Evolutionary conservation across 2,329 filamentous ascomycete genomes (phyloP).

Genomic region (Onygenales sp.): DNA sequence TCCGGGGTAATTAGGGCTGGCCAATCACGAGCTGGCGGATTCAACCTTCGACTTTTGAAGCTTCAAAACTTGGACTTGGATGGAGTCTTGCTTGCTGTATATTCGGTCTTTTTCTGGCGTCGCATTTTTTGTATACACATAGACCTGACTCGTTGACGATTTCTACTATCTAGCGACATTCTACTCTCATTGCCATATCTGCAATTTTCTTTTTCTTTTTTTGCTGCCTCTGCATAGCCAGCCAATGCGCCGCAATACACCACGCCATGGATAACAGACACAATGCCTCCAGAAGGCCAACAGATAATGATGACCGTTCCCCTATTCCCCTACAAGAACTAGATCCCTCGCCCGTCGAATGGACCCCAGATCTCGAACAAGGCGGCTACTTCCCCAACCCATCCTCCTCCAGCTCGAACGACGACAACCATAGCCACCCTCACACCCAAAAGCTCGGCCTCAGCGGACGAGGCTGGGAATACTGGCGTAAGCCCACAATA

Average conservation of each 20-base stretch:
- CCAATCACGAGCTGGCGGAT: neutral
- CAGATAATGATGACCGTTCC: neutral
- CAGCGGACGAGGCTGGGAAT: constrained; percentile 62
- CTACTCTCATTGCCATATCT: too few species aligned
- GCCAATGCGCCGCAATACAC: too few species aligned
- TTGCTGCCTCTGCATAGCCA: too few species aligned
- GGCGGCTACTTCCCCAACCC: constrained; percentile 34
- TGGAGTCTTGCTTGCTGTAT: too few species aligned
- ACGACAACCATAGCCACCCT: constrained; percentile 1
- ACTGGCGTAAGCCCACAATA: constrained; percentile 52
- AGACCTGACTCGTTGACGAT: too few species aligned
- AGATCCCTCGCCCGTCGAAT: constrained; percentile 69
- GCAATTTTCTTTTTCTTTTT: too few species aligned
- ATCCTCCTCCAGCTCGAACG: constrained; percentile 8
- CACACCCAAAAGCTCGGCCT: constrained; percentile 38
- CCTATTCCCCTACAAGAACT: constrained; percentile 55
- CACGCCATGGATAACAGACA: neutral
- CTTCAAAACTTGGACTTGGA: too few species aligned
- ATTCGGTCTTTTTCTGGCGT: too few species aligned
- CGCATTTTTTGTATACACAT: too few species aligned
- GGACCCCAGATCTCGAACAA: constrained; percentile 37
- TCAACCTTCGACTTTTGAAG: too few species aligned
- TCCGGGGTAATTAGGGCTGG: neutral
- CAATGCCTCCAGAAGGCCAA: neutral
- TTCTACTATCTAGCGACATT: too few species aligned